Evolutionary conservation across 78 protist species (phyloP), one percentile per base, ranked within the genome.

Genomic region (Chrysochromulina tobinii): DNA sequence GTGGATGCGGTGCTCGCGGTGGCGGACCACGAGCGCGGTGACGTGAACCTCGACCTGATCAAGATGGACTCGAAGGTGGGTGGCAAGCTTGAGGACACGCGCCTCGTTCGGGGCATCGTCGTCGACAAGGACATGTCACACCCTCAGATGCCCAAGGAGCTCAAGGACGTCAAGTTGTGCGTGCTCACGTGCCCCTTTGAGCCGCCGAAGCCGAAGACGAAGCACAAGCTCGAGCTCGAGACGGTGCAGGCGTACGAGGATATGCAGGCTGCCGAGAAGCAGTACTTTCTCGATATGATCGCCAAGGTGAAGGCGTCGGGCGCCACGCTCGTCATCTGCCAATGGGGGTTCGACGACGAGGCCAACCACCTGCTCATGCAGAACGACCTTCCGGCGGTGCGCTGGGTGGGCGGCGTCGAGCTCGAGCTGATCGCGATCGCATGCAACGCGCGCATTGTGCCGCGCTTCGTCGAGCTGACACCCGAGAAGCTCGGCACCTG

Each of bases 281-380:
- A 97, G 93, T 96, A 94, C 85, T 97, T 98, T 84, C 53, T 27
- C 38, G 97, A 96, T 25, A 97, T 97, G 98, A 94, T 97, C 83
- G 38, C 8, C 11, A 38, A 89, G 66, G 96, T 97, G 89, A 98
- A 98, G 95, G 98, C 92, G 5, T 66, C 96, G 66, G 99, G 99
- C 77, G 98, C 99, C 79, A 98, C 94, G 88, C 93, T 99, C 1
- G 99, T 97, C 50, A 25, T 97, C 66, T 98, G 99, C 96, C 99
- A 99, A 96, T 99, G 99, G 99, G 99, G 99, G 68, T 99, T 99
- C 87, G 99, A 99, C 88, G 99, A 99, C 95, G 99, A 99, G 93
- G 99, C 99, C 66, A 99, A 98, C 96, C 99, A 98, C 95, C 95
- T 99, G 25, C 93, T 99, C 21, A 85, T 97, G 85, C 97, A 97